phyloP scores from a whole-genome alignment of 148 eudicot species.

The Salicornia ramosissima region DNA sequence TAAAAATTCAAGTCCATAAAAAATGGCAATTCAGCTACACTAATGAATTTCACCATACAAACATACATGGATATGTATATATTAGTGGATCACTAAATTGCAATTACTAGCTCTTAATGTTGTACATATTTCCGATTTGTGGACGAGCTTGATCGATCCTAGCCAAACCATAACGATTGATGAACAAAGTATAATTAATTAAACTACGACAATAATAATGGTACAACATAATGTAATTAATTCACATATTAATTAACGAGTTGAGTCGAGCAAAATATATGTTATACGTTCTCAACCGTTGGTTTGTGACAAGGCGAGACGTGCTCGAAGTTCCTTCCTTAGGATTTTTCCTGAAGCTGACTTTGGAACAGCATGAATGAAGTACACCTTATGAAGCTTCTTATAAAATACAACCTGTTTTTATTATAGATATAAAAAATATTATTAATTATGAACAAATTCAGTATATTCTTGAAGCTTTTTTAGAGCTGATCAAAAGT shows the following conservation, averaged over 20 bases:
- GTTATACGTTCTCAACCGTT: background rate
- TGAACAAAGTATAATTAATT: background rate
- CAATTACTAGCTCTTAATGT: too few relatives aligned
- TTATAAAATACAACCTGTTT: constrained; percentile 79
- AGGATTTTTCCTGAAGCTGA: constrained; percentile 78
- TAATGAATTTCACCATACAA: constrained; percentile 9
- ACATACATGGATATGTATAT: background rate
- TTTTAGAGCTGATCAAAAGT: too few relatives aligned
- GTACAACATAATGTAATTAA: too few relatives aligned
- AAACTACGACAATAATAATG: background rate
- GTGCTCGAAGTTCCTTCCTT: constrained; percentile 73
- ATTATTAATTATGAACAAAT: constrained; percentile 1
- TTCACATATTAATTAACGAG: background rate
- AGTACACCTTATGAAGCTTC: constrained; percentile 77
- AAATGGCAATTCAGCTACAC: background rate
- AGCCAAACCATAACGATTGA: background rate
- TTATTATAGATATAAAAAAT: background rate
- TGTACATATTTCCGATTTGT: background rate
- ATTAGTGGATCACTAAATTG: background rate
- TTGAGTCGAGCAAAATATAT: background rate
- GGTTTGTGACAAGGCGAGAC: constrained; percentile 26
- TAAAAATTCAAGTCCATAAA: background rate
- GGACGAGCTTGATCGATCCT: background rate
- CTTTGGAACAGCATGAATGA: constrained; percentile 70
- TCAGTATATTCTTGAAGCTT: too few relatives aligned